Evolutionary conservation across 345 rosid genomes (phyloP).

Genomic region (Gynandropsis gynandra): DNA sequence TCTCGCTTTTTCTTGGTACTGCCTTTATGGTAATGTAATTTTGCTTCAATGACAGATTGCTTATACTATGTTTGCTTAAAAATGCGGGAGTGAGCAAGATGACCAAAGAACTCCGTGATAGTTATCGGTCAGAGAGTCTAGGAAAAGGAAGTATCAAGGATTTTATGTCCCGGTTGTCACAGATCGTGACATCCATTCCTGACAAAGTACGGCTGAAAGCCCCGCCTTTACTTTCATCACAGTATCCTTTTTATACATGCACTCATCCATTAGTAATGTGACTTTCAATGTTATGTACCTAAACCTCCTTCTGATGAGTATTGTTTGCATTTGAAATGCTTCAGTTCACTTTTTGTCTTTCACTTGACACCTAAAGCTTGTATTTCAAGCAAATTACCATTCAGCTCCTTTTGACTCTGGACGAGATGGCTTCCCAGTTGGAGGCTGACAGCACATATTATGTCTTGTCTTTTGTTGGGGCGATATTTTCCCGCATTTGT

Average conservation of each 20-base stretch:
- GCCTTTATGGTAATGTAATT: conserved; percentile 16
- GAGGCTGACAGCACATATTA: conserved; percentile 28
- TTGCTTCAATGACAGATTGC: conserved; percentile 51
- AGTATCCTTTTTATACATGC: conserved; percentile 64
- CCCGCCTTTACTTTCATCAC: conserved; percentile 54
- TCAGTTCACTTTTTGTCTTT: conserved; percentile 34
- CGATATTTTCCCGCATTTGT: conserved; percentile 70
- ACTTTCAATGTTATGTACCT: conserved; percentile 13
- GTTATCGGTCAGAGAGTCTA: conserved; percentile 24
- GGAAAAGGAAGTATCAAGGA: conserved; percentile 30
- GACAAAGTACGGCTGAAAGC: conserved; percentile 73
- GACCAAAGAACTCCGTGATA: conserved; percentile 43
- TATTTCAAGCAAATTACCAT: conserved; percentile 66
- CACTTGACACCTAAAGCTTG: conserved; percentile 39
- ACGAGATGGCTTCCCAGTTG: conserved; percentile 29
- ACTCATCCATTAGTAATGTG: neutral
- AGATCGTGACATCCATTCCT: conserved; percentile 75
- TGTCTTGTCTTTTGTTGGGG: conserved; percentile 52
- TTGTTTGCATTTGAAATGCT: conserved; percentile 15
- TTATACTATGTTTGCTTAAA: conserved; percentile 71
- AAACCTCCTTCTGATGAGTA: conserved; percentile 10
- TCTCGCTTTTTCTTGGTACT: neutral
- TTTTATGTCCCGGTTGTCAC: conserved; percentile 52
- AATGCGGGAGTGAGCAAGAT: conserved; percentile 56
- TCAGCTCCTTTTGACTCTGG: conserved; percentile 56